Evolutionary conservation across 2,329 filamentous ascomycete species (phyloP).

Genomic region (Fusarium tupiense): DNA sequence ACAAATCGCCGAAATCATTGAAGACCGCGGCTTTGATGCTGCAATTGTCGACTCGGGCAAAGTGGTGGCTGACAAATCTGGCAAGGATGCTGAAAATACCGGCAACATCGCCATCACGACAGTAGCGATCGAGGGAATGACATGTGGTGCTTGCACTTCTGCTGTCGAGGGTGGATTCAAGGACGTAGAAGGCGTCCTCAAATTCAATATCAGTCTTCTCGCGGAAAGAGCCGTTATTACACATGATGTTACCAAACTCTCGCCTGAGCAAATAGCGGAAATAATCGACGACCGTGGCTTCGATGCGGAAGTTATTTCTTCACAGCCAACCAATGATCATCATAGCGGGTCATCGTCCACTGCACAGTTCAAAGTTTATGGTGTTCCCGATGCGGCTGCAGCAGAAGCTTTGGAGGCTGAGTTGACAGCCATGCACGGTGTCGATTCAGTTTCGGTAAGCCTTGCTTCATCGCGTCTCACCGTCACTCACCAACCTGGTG

Average conservation of each 20-base stretch:
- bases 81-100: slow-evolving; percentile 45
- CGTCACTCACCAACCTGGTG: slow-evolving; percentile 75
- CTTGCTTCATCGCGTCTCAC: slow-evolving; percentile 78
- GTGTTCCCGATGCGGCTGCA: slow-evolving; percentile 75
- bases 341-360: slow-evolving; percentile 66
- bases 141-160: slow-evolving; percentile 94
- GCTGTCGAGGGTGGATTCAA: slow-evolving; percentile 87
- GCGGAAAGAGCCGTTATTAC: slow-evolving; percentile 91
- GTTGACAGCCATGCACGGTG: slow-evolving; percentile 72
- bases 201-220: slow-evolving; percentile 94
- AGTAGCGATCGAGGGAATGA: slow-evolving; percentile 94
- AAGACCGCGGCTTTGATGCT: slow-evolving; percentile 83
- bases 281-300: slow-evolving; percentile 92
- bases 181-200: slow-evolving; percentile 78
- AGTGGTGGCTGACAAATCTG: slow-evolving; percentile 44
- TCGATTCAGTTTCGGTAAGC: slow-evolving; percentile 78
- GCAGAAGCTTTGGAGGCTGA: slow-evolving; percentile 76
- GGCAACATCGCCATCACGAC: slow-evolving; percentile 76
- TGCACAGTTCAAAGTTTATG: slow-evolving; percentile 86
- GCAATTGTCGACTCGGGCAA: slow-evolving; percentile 77
- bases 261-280: slow-evolving; percentile 78
- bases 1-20: slow-evolving; percentile 67
- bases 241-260: slow-evolving; percentile 78
- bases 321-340: slow-evolving; percentile 68
- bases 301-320: slow-evolving; percentile 83